Percentiles rank a stretch among this genome's conserved stretches.
Evolutionary conservation across 768 basidiomycete genomes (phyloP).

Genomic region (Naematelia aurantialba): DNA sequence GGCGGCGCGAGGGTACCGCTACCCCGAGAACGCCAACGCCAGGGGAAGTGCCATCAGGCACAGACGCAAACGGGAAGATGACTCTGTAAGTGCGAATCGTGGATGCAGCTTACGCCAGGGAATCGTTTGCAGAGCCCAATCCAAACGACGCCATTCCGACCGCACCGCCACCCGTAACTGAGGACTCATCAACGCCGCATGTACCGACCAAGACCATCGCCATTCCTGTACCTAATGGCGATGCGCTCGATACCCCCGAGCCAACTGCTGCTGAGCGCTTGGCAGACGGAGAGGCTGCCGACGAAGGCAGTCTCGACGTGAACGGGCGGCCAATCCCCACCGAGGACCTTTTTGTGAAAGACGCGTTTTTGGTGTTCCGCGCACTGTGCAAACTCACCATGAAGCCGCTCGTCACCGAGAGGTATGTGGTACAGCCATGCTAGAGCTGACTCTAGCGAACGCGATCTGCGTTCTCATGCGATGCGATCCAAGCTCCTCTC

Average conservation of each 20-base stretch:
- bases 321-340: conserved; percentile 58
- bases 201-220: conserved; percentile 31
- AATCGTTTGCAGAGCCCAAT: conserved; percentile 47
- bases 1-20: conserved; percentile 12
- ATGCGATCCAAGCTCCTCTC: conserved; percentile 96
- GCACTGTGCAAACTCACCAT: conserved; percentile 96
- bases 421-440: conserved; percentile 54
- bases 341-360: conserved; percentile 92
- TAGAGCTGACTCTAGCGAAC: conserved; percentile 60
- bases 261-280: conserved; percentile 11
- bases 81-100: conserved; percentile 34
- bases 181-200: conserved; percentile 14
- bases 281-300: conserved; percentile 18
- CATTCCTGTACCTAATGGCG: conserved; percentile 44
- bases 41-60: conserved; percentile 9
- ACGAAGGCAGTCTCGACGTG: conserved; percentile 40
- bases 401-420: conserved; percentile 92
- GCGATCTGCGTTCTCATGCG: conserved; percentile 91
- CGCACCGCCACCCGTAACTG: conserved; percentile 28
- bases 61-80: conserved; percentile 16
- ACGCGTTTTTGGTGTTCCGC: conserved; percentile 95
- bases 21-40: conserved; percentile 16
- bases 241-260: conserved; percentile 36
- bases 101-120: conserved; percentile 23
- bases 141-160: conserved; percentile 48